Conservation (phyloP, 352 stramenopile genomes). For the Phytophthora macrochlamydospora region DNA sequence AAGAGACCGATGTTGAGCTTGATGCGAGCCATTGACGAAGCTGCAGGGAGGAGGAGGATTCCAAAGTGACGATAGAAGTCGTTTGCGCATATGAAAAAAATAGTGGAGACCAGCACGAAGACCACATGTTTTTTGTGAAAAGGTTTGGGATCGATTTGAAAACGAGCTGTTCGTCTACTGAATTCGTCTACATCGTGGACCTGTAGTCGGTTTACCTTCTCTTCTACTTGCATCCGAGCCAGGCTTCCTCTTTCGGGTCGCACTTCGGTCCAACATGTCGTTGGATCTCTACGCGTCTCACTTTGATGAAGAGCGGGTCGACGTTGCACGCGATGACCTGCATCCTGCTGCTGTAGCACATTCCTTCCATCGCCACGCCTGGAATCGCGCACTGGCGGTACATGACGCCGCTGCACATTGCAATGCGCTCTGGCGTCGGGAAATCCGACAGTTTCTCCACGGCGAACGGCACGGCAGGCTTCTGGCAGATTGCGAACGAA, state of each 20-base stretch:
- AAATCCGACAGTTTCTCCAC: constrained; percentile 15
- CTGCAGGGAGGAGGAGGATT: constrained; percentile 7
- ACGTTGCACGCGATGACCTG: constrained; percentile 29
- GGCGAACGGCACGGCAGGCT: constrained; percentile 10
- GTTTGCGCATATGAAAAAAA: not conserved
- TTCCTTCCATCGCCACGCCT: constrained; percentile 18
- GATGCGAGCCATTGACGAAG: constrained; percentile 26
- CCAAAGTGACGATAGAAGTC: constrained; percentile 10
- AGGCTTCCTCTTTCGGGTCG: constrained; percentile 15
- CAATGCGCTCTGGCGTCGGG: constrained; percentile 5
- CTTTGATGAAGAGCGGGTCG: constrained; percentile 19
- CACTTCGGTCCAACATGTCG: constrained; percentile 8
- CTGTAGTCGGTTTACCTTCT: not conserved
- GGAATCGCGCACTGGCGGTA: constrained; percentile 29
- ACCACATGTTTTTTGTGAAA: too few relatives aligned
- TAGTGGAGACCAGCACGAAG: too few relatives aligned
- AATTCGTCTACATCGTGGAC: not conserved
- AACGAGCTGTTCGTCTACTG: not conserved
- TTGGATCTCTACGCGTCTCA: constrained; percentile 20
- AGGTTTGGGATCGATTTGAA: too few relatives aligned
- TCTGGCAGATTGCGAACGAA: constrained; percentile 13
- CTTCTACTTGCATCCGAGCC: constrained; percentile 23
- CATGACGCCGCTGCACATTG: constrained; percentile 14
- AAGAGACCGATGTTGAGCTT: constrained; percentile 87
- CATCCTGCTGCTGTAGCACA: constrained; percentile 36